Conservation (phyloP, 257 asterid species). For the Fraxinus pennsylvanica region DNA sequence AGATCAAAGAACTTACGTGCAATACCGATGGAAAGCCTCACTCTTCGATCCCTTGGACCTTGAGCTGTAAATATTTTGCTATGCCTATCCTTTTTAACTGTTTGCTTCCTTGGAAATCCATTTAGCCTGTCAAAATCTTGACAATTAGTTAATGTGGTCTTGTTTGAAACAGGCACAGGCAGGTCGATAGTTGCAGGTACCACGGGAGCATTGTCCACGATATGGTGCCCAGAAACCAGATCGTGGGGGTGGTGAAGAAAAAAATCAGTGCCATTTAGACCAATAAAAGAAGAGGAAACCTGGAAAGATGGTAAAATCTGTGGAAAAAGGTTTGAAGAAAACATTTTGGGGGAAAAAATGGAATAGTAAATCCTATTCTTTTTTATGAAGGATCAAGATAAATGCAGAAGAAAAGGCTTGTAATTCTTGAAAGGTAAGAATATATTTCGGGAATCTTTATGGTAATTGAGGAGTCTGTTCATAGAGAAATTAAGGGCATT, state of each 20-base stretch:
- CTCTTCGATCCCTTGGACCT: conserved; percentile 83
- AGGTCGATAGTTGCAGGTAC: conserved; percentile 6
- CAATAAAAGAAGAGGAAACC: conserved; percentile 28
- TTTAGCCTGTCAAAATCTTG: conserved; percentile 4
- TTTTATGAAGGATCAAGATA: not conserved
- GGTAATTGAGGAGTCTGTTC: not conserved
- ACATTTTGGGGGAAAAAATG: conserved; percentile 35
- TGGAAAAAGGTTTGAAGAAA: conserved; percentile 32
- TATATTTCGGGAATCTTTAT: not conserved
- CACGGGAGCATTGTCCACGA: conserved; percentile 23
- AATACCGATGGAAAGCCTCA: conserved; percentile 75
- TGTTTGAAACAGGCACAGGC: conserved; percentile 15
- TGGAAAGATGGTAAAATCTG: conserved; percentile 36
- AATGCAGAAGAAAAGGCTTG: not conserved
- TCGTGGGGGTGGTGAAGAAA: conserved; percentile 41
- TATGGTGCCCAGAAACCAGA: conserved; percentile 29
- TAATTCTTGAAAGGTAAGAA: not conserved
- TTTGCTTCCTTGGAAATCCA: conserved; percentile 16
- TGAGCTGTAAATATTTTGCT: conserved; percentile 78
- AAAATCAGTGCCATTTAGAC: conserved; percentile 37
- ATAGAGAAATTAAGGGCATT: not conserved
- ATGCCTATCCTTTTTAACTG: conserved; percentile 58
- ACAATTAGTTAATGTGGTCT: not conserved
- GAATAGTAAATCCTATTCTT: not conserved
- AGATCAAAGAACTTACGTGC: conserved; percentile 86